These are phyloP conservation scores for Arthromyces matolae DNA, from an alignment of 768 basidiomycete genomes.

Conservation along the genomic window DNA sequence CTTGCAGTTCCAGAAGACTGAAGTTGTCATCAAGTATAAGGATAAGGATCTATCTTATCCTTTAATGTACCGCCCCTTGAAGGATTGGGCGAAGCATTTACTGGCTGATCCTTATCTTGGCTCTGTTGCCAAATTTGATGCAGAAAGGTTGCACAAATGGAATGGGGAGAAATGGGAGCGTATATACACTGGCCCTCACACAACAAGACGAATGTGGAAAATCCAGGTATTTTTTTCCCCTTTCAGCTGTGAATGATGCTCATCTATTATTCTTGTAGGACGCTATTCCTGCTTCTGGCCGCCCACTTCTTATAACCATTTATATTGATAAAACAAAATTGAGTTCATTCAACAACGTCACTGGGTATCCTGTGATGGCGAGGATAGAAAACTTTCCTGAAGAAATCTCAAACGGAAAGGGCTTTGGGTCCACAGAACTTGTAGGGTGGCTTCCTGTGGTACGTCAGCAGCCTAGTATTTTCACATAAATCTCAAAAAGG, in stretches of 20 bases:
- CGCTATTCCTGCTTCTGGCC: not conserved
- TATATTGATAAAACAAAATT: conserved; percentile 39
- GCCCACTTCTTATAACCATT: conserved; percentile 28
- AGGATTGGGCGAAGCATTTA: conserved; percentile 27
- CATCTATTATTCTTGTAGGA: not conserved
- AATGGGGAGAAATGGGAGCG: not conserved
- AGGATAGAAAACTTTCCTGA: conserved; percentile 27
- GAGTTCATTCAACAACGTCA: conserved; percentile 31
- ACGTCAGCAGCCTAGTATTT: not conserved
- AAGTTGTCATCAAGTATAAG: not conserved
- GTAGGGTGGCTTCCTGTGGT: conserved; percentile 37
- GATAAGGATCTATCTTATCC: not conserved
- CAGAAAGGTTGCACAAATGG: conserved; percentile 3
- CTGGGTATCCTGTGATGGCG: conserved; percentile 35
- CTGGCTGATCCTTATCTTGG: conserved; percentile 21
- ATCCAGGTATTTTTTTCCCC: not conserved
- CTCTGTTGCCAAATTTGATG: conserved; percentile 29
- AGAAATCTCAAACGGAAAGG: conserved; percentile 28
- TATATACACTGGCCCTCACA: not conserved
- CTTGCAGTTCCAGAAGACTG: not conserved
- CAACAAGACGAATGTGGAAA: not conserved
- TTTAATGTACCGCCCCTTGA: conserved; percentile 21
- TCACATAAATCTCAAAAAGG: not conserved
- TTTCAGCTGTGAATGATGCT: too few species aligned
- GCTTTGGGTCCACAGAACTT: conserved; percentile 29